Conservation (phyloP, 257 asterid species). For the Jacaranda mimosifolia region DNA sequence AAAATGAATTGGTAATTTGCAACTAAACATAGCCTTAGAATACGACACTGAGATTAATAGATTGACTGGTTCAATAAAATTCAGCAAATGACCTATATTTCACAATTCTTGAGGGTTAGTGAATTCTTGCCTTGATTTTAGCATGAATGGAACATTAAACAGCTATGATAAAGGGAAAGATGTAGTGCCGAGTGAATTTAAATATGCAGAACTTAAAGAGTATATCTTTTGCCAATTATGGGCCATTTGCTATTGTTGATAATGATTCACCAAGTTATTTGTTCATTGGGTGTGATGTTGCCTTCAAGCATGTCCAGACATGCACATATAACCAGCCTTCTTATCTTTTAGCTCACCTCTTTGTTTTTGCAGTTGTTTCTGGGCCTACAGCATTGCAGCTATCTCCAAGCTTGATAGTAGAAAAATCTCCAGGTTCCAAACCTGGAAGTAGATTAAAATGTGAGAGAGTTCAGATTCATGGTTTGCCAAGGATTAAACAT, state of each 20-base stretch:
- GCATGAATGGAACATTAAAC: neutral
- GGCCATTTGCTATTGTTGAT: slow-evolving; percentile 20
- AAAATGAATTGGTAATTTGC: too few species aligned
- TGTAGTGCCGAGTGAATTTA: neutral
- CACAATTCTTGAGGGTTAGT: neutral
- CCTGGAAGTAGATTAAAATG: slow-evolving; percentile 77
- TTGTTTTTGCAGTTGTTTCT: slow-evolving; percentile 62
- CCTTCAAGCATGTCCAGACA: neutral
- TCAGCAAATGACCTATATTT: neutral
- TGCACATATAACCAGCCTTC: neutral
- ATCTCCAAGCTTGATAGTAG: slow-evolving; percentile 65
- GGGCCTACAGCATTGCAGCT: slow-evolving; percentile 55
- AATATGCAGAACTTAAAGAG: neutral
- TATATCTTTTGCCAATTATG: neutral
- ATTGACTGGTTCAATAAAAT: neutral
- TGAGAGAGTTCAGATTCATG: slow-evolving; percentile 76
- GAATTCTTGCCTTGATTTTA: neutral
- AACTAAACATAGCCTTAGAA: too few species aligned
- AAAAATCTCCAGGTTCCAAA: slow-evolving; percentile 78
- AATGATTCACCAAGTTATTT: slow-evolving; percentile 10
- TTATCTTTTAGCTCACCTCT: neutral
- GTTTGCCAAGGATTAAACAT: slow-evolving; percentile 67
- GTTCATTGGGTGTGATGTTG: slow-evolving; percentile 16
- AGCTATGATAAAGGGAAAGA: slow-evolving; percentile 22
- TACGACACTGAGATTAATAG: neutral